Evolutionary conservation across 305 asterid genomes (phyloP).

Genomic region (Fraxinus albicans): DNA sequence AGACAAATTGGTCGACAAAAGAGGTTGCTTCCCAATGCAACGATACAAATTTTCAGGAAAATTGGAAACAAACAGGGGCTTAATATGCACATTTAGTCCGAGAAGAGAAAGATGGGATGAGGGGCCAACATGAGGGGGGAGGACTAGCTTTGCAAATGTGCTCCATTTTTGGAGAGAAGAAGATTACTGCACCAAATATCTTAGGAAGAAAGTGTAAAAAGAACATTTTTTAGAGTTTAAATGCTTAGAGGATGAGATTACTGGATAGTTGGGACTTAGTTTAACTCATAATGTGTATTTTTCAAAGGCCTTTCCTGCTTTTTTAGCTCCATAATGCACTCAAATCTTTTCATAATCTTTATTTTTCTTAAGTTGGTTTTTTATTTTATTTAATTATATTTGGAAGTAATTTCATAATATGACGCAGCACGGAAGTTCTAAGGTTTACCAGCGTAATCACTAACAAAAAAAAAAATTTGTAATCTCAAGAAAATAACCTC

Average conservation of each 20-base stretch:
- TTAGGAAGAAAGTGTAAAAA: constrained; percentile 22
- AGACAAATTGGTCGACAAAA: no score
- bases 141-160: constrained; percentile 23
- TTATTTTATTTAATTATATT: no score
- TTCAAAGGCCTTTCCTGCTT: not conserved
- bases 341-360: not conserved
- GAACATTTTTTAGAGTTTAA: not conserved
- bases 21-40: no score
- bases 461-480: no score
- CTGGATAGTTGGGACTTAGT: not conserved
- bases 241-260: not conserved
- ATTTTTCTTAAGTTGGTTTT: not conserved
- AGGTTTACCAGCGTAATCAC: no score
- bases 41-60: no score
- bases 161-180: constrained; percentile 50
- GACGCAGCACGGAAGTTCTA: no score
- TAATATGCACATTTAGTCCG: not conserved
- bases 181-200: constrained; percentile 28
- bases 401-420: not conserved
- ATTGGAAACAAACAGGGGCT: no score
- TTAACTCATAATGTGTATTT: not conserved
- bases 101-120: not conserved
- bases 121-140: not conserved
- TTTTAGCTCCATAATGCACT: no score
- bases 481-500: no score